Evolutionary conservation across 2,329 filamentous ascomycete genomes (phyloP), one percentile per base, ranked within the genome.

Genomic region (Ophiostoma piceae): DNA sequence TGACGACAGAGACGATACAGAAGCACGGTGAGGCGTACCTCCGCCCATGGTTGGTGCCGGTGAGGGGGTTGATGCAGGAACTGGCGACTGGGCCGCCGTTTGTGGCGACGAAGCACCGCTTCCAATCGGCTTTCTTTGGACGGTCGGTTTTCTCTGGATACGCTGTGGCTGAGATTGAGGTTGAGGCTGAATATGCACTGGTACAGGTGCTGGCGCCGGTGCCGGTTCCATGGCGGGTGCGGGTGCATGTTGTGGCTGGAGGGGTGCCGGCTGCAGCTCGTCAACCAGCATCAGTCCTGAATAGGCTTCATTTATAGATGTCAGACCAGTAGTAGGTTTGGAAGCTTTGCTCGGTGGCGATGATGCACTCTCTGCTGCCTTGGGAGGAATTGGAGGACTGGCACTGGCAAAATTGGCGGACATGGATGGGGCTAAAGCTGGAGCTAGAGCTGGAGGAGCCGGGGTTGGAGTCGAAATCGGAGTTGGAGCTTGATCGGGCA

Each of bases 261-360:
- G 60, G 14, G 35, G 68, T n/a, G 47, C 35, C 29, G 39, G 68
- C 37, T 41, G 57, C 39, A 41, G 32, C 22, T 71, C 71, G 9
- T 65, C 71, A 19, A 75, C 77, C 16, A 77, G 76, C 62, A 76
- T 75, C 9, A 79, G 72, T 19, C 78, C 74, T 0, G 78, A 77
- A 0, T 76, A 77, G 1, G 76, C 70, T 41, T 76, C 74, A 29
- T 71, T 37, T 26, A 74, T 71, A 3, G 70, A 54, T n/a, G 41
- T 16, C 47, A 64, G 32, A 11, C 57, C 37, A 29, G 37, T 29
- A 3, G 64, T 9, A 1, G 57, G 60, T 14, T 19, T 12, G 8
- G 35, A 1, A 12, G 35, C 9, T 39, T 54, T 47, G 3, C 35
- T 35, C 1, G 14, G n/a, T 0, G 66, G 65, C 26, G 65, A 32